Evolutionary conservation across 2,329 filamentous ascomycete genomes (phyloP).

Genomic region (Hymenoscyphus albidus): DNA sequence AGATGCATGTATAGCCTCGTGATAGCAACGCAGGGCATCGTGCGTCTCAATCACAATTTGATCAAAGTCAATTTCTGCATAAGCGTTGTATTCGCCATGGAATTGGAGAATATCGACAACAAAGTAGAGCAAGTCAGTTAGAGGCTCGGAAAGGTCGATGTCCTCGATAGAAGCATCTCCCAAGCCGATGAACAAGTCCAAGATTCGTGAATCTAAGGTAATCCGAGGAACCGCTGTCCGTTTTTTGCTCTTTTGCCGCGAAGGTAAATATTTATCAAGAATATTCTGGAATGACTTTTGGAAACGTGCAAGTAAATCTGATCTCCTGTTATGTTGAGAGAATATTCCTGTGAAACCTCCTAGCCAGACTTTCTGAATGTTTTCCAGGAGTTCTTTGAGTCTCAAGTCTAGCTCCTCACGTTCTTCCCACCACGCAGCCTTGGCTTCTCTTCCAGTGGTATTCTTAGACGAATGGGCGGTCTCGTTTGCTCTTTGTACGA

Average conservation of each 20-base stretch:
- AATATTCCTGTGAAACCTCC: conserved; percentile 95
- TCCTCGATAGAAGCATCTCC: conserved; percentile 67
- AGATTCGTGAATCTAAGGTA: conserved; percentile 60
- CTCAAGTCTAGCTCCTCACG: conserved; percentile 75
- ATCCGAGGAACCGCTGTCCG: conserved; percentile 44
- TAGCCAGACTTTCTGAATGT: conserved; percentile 90
- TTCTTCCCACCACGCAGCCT: conserved; percentile 84
- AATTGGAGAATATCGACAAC: conserved; percentile 96
- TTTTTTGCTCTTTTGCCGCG: conserved; percentile 61
- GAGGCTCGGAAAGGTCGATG: conserved; percentile 75
- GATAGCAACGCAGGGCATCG: conserved; percentile 78
- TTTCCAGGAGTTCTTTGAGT: conserved; percentile 72
- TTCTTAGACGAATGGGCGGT: conserved; percentile 74
- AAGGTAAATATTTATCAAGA: conserved; percentile 81
- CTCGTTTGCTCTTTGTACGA: conserved; percentile 76
- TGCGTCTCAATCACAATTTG: conserved; percentile 82
- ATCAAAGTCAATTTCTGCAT: conserved; percentile 97
- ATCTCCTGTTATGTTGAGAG: conserved; percentile 63
- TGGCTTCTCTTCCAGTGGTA: conserved; percentile 69
- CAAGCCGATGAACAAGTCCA: conserved; percentile 86
- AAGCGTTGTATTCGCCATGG: conserved; percentile 91
- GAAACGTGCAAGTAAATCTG: conserved; percentile 68
- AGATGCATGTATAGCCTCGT: conserved; percentile 45
- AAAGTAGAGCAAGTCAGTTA: conserved; percentile 94
- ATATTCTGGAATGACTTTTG: conserved; percentile 73